These are phyloP conservation scores for Pleurotus cornucopiae DNA, from an alignment of 768 basidiomycete species.

Conservation along the genomic window DNA sequence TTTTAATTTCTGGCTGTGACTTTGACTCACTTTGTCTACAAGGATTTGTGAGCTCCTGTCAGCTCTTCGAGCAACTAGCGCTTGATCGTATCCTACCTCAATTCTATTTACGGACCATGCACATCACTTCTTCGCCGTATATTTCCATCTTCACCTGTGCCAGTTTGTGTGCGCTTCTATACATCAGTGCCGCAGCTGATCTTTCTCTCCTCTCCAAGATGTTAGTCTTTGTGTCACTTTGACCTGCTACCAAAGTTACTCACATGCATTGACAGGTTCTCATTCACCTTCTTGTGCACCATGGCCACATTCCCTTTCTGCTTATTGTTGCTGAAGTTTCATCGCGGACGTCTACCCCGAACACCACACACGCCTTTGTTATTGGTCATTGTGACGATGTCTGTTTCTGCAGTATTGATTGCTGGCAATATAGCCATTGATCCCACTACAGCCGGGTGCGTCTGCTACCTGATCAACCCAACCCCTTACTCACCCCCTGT, in stretches of 20 bases:
- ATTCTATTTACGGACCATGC: constrained; percentile 43
- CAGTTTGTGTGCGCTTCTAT: constrained; percentile 46
- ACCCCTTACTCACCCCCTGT: not conserved
- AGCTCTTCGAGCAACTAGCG: constrained; percentile 53
- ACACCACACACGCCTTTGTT: constrained; percentile 32
- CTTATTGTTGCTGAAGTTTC: constrained; percentile 58
- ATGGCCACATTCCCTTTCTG: constrained; percentile 65
- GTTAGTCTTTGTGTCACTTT: constrained; percentile 23
- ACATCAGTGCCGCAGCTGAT: constrained; percentile 52
- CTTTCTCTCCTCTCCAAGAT: constrained; percentile 55
- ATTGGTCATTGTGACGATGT: constrained; percentile 36
- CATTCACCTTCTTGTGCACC: constrained; percentile 61
- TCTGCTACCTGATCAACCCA: constrained; percentile 5
- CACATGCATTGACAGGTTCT: constrained; percentile 39
- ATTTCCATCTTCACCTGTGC: constrained; percentile 48
- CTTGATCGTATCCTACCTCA: constrained; percentile 58
- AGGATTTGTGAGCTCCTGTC: constrained; percentile 58
- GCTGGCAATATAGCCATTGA: constrained; percentile 60
- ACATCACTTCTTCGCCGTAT: constrained; percentile 47
- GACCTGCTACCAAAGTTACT: not conserved
- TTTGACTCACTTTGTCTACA: not conserved
- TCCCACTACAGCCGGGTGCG: constrained; percentile 51
- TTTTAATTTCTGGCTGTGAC: not conserved
- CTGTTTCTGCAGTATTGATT: constrained; percentile 39
- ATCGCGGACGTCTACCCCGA: constrained; percentile 55